Conservation (phyloP, 2,329 filamentous ascomycete genomes). For the Fusarium mangiferae region DNA sequence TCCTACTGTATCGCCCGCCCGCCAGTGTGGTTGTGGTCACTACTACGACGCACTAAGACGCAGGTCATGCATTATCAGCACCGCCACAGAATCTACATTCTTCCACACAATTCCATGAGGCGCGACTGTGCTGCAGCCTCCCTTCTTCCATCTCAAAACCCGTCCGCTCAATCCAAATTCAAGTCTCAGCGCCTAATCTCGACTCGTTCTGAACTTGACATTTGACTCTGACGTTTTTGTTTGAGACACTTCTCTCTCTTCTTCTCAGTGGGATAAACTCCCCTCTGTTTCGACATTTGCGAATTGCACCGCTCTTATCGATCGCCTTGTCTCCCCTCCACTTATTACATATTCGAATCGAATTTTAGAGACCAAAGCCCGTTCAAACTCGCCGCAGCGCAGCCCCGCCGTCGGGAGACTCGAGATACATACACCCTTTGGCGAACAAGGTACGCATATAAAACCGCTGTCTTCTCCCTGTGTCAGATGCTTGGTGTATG, state of each 20-base stretch:
- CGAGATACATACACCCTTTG: constrained; percentile 34
- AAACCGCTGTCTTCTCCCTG: background rate
- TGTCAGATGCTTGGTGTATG: background rate
- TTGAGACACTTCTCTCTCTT: constrained; percentile 29
- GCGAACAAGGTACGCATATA: constrained; percentile 42
- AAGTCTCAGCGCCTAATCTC: constrained; percentile 35
- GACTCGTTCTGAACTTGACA: constrained; percentile 28
- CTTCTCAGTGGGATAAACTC: constrained; percentile 17
- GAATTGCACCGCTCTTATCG: constrained; percentile 8
- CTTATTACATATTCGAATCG: constrained; percentile 37
- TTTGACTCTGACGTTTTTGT: constrained; percentile 24
- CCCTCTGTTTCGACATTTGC: background rate
- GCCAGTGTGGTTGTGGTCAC: constrained; percentile 5
- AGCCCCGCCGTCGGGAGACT: constrained; percentile 43
- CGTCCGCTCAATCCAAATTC: constrained; percentile 35
- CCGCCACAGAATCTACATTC: constrained; percentile 54
- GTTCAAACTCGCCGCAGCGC: constrained; percentile 40
- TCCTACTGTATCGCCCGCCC: background rate
- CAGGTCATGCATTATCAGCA: constrained; percentile 49
- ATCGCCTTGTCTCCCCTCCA: constrained; percentile 26
- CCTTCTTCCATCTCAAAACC: constrained; percentile 44
- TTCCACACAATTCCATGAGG: constrained; percentile 58
- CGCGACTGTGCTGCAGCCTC: constrained; percentile 48
- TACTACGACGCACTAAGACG: constrained; percentile 13
- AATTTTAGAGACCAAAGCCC: constrained; percentile 36